A percentile compares a stretch with the other conserved stretches of the same genome.
Evolutionary conservation across 306 rosid genomes (phyloP).

Genomic region (Cyclanthera cordifolia): DNA sequence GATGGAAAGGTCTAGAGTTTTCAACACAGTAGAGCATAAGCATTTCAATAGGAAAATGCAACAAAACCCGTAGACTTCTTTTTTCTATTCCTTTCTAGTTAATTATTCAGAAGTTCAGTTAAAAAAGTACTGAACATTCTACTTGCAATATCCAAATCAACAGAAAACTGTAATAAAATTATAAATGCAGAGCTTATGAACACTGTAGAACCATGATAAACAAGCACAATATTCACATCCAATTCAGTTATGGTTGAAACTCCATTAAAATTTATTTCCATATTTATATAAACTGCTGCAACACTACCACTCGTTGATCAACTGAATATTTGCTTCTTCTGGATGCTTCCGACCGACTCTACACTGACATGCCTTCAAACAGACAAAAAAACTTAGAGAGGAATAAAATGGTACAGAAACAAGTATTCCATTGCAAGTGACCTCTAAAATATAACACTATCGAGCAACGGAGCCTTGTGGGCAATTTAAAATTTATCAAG

Average conservation of each 20-base stretch:
- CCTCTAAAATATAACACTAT: not conserved
- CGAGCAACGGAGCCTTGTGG: not conserved
- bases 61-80: not conserved
- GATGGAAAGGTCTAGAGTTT: not conserved
- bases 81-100: not conserved
- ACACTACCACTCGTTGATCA: not conserved
- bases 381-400: not conserved
- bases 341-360: not conserved
- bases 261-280: not conserved
- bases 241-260: constrained; percentile 4
- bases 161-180: not conserved
- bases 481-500: not conserved
- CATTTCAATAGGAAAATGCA: not conserved
- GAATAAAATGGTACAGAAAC: not conserved
- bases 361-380: not conserved
- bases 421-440: not conserved
- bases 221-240: not conserved
- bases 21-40: not conserved
- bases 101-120: not conserved
- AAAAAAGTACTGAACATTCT: not conserved
- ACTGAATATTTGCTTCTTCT: not conserved
- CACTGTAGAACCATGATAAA: not conserved
- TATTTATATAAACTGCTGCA: not conserved
- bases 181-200: not conserved
- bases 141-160: not conserved